Conservation (phyloP, 1,284 basidiomycete species). For the Meira miltonrushii region DNA sequence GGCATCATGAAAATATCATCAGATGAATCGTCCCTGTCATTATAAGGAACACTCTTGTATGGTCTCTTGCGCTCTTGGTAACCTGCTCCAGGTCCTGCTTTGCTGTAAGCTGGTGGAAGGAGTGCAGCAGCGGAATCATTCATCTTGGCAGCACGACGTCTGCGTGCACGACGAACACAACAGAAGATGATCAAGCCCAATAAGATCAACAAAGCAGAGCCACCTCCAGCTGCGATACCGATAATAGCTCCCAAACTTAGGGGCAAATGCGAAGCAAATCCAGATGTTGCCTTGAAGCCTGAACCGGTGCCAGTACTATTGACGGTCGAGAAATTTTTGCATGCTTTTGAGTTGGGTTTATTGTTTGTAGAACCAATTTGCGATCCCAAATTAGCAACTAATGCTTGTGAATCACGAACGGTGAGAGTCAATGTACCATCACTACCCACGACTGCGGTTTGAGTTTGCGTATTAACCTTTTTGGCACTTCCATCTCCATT, state of each 20-base stretch:
- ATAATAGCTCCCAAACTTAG: conserved; percentile 7
- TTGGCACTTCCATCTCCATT: conserved; percentile 20
- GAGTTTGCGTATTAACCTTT: conserved; percentile 16
- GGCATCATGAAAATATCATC: too few species aligned
- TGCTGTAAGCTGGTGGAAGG: too few species aligned
- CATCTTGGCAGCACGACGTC: background rate
- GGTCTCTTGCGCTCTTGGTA: too few species aligned
- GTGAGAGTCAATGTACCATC: conserved; percentile 27
- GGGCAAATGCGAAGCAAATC: conserved; percentile 17
- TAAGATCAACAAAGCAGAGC: conserved; percentile 1
- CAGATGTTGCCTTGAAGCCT: conserved; percentile 32
- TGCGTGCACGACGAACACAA: conserved; percentile 3
- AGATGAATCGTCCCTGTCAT: too few species aligned
- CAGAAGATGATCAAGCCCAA: conserved; percentile 3
- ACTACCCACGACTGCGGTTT: background rate
- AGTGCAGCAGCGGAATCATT: too few species aligned
- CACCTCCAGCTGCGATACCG: conserved; percentile 10
- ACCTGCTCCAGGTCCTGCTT: too few species aligned
- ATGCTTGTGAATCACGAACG: conserved; percentile 33
- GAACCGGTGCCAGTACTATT: conserved; percentile 14
- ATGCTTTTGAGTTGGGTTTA: background rate
- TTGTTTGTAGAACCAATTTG: conserved; percentile 22
- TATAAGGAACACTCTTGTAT: too few species aligned
- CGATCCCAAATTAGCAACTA: conserved; percentile 25
- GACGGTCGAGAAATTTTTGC: background rate